Base-by-base conservation (phyloP, 108 stramenopile species). In the Aurantiochytrium sp. region DNA sequence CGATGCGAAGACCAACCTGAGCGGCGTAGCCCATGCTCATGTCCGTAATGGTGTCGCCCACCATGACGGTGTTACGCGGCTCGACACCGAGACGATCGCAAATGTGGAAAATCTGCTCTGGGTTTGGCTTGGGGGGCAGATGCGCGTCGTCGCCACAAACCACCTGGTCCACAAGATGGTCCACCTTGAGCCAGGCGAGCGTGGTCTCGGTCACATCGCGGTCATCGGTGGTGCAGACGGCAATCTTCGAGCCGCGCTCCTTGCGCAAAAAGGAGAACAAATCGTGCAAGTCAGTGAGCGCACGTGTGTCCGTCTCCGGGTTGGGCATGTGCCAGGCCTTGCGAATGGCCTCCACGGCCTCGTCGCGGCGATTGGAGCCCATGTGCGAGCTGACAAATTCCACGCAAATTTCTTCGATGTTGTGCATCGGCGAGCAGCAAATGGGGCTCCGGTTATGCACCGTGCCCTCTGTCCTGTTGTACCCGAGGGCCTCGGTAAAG, bases 341-440 rank as follows among this genome's bases (percentile, higher is more conserved):
- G 28, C 76, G 49, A 83, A 83, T 83, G 18, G 51, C n/a, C 49
- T 21, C 10, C 76, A 47, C 49, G 28, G 76, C 76, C 19, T 53
- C 25, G 23, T 83, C 76, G 42, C 64, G 64, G 0, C 42, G 64
- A 1, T 16, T 57, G 14, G 51, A 47, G 10, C 76, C 76, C 18
- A 83, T 10, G 76, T 83, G 76, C 49, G 76, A 53, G 76, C 51
- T 23, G 6, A 83, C 76, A 47, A 83, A 47, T 43, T 83, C 76
- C 8, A 83, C 28, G 76, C 76, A 83, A 4, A 83, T 83, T 14
- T 23, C n/a, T 45, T 83, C 76, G 51, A 83, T 83, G 6, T 83
- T 23, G 76, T 53, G 76, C 76, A 83, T 83, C n/a, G 76, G 76
- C n/a, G 49, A 53, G 76, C 76, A 83, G 76, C 76, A 83, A 12